Evolutionary conservation across 208 protist genomes (phyloP).

Genomic region (Phytomonas serpens): DNA sequence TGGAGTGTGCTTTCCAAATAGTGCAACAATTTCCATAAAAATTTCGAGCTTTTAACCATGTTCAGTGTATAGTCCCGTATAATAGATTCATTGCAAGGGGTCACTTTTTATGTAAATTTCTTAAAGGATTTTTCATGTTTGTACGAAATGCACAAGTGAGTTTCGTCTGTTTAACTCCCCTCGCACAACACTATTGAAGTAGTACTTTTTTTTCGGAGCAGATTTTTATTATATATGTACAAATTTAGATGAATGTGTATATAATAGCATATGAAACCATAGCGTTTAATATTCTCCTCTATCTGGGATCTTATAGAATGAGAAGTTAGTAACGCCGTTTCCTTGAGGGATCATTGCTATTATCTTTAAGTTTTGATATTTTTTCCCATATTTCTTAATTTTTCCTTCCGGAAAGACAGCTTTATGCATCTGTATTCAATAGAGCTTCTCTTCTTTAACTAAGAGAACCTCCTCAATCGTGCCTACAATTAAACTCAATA

Average conservation of each 20-base stretch:
- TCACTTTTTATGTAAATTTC: neutral
- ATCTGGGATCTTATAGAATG: neutral
- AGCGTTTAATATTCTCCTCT: neutral
- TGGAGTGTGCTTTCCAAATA: neutral
- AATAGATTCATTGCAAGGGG: neutral
- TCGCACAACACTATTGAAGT: neutral
- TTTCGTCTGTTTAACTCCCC: neutral
- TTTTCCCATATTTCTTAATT: conserved; percentile 2
- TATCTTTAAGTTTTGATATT: neutral
- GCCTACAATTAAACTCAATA: neutral
- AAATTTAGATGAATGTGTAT: neutral
- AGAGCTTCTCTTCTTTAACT: neutral
- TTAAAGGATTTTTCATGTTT: neutral
- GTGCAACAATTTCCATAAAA: neutral
- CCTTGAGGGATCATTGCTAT: conserved; percentile 1
- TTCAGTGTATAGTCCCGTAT: neutral
- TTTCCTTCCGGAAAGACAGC: neutral
- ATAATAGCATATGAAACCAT: neutral
- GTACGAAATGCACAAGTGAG: neutral
- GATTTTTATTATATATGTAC: neutral
- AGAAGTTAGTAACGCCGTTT: neutral
- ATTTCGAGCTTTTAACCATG: neutral
- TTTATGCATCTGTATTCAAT: neutral
- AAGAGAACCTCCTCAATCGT: neutral
- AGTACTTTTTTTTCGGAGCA: neutral